Percentiles rank a stretch among this genome's conserved stretches.
These are phyloP conservation scores for Morella rubra DNA, from an alignment of 306 rosid genomes.

Conservation along the genomic window DNA sequence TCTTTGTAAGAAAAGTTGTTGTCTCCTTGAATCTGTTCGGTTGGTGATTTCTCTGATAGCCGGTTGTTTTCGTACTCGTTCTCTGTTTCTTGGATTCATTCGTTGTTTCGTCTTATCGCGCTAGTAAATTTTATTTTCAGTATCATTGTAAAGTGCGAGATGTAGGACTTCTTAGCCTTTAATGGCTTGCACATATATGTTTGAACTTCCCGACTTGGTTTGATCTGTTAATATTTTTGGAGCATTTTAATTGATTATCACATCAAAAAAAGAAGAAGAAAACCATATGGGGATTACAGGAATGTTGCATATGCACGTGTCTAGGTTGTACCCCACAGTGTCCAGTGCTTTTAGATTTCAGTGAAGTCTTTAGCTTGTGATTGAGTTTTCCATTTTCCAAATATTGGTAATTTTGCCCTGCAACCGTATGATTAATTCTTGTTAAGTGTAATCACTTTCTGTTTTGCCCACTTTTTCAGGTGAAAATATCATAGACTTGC, in stretches of 20 bases:
- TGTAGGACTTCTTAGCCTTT: background rate
- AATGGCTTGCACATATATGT: background rate
- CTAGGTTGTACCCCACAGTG: no score
- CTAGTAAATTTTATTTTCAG: background rate
- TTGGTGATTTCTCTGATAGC: background rate
- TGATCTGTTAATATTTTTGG: background rate
- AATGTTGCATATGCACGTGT: no score
- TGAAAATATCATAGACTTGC: no score
- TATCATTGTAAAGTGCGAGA: background rate
- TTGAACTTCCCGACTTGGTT: no score
- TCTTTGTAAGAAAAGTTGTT: background rate
- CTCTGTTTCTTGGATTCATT: background rate
- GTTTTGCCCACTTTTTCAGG: background rate
- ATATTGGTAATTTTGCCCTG: background rate
- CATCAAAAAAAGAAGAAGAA: no score
- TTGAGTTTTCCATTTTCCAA: background rate
- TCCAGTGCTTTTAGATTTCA: background rate
- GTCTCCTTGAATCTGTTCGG: background rate
- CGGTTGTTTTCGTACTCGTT: no score
- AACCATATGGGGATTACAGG: no score
- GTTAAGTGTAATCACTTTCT: conserved; percentile 2
- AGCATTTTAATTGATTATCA: background rate
- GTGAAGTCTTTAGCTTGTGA: background rate
- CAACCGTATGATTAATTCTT: conserved; percentile 16
- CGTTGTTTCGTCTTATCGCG: background rate